These are phyloP conservation scores for Yarrowia osloensis DNA, from an alignment of 805 yeast species.

Conservation along the genomic window DNA sequence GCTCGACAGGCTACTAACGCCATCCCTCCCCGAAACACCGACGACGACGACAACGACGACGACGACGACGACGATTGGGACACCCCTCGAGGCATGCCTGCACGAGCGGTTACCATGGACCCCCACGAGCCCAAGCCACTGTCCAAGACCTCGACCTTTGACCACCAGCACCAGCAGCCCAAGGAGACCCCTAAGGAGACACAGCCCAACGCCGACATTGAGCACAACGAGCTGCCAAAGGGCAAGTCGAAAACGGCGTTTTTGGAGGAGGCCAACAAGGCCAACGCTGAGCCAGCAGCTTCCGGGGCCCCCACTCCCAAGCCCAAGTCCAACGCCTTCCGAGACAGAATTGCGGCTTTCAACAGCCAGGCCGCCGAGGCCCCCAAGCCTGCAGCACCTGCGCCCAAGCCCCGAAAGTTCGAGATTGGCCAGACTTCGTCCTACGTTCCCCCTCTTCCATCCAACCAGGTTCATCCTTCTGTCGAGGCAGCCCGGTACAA, in stretches of 20 bases:
- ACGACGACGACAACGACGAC: constrained; percentile 33
- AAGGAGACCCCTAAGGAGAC: neutral
- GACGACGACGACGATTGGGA: constrained; percentile 33
- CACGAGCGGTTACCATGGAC: constrained; percentile 21
- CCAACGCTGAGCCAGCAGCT: constrained; percentile 15
- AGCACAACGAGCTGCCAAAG: constrained; percentile 33
- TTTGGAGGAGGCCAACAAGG: constrained; percentile 33
- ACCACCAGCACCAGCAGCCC: constrained; percentile 31
- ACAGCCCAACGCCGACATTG: constrained; percentile 35
- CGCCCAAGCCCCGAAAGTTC: constrained; percentile 44
- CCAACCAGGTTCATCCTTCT: constrained; percentile 29
- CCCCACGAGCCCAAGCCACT: constrained; percentile 19
- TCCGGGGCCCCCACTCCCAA: constrained; percentile 17
- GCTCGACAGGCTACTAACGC: constrained; percentile 5
- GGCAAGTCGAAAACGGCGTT: constrained; percentile 34
- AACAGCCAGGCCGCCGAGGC: constrained; percentile 39
- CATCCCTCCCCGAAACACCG: neutral
- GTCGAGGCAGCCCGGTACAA: constrained; percentile 29
- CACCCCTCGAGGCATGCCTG: constrained; percentile 1
- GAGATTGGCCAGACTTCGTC: constrained; percentile 61
- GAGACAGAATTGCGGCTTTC: constrained; percentile 54
- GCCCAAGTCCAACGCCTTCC: constrained; percentile 43
- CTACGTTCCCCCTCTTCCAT: constrained; percentile 52
- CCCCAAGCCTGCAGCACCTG: constrained; percentile 47
- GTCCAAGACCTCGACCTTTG: constrained; percentile 29